Evolutionary conservation across 1,284 basidiomycete species (phyloP).

Genomic region (Apiotrichum laibachii): DNA sequence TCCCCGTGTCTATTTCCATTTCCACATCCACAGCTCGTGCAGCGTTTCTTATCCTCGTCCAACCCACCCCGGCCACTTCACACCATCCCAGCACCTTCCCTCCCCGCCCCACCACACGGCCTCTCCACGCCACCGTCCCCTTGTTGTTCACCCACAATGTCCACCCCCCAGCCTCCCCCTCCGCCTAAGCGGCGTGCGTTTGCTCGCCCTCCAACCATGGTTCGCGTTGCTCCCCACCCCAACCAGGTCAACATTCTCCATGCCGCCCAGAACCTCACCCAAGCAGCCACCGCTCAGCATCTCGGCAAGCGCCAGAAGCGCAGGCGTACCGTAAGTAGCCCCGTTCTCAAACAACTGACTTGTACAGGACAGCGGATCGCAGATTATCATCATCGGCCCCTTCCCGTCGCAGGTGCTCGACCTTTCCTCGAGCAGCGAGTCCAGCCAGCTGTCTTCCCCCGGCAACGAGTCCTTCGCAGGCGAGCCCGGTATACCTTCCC

Average conservation of each 20-base stretch:
- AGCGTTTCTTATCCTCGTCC: no score
- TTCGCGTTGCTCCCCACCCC: background rate
- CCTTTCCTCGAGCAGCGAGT: constrained; percentile 2
- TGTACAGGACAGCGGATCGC: background rate
- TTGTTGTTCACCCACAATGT: background rate
- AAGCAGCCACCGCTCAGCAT: background rate
- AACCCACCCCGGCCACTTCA: no score
- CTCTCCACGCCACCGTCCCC: background rate
- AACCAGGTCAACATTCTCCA: background rate
- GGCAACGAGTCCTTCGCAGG: background rate
- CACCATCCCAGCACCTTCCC: no score
- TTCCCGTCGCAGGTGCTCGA: constrained; percentile 13
- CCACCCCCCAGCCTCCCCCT: background rate
- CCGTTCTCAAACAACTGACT: no score
- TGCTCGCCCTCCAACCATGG: background rate
- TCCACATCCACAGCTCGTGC: no score
- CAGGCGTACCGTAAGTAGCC: background rate
- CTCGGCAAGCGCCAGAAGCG: background rate
- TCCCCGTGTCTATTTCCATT: background rate
- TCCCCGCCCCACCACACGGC: background rate
- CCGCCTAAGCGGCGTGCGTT: background rate
- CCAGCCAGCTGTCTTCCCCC: background rate
- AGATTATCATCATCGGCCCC: constrained; percentile 13
- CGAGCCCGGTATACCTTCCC: background rate
- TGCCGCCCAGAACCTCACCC: background rate